phyloP scores from a whole-genome alignment of 2,329 filamentous ascomycete species.

The Beauveria caledonica region DNA sequence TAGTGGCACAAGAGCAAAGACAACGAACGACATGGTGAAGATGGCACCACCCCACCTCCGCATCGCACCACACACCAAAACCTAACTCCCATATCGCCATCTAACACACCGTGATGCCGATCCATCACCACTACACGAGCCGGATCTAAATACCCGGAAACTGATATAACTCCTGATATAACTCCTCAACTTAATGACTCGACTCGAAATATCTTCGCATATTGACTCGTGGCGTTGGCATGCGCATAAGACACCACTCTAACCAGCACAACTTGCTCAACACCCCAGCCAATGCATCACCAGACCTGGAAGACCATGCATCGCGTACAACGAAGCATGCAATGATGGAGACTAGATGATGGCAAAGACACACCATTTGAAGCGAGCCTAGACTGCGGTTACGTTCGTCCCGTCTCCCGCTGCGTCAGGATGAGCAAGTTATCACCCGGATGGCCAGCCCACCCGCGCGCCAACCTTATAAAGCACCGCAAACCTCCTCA shows the following conservation, averaged over 20 bases:
- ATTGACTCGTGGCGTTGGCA: background rate
- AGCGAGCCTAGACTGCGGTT: background rate
- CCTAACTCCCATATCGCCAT: background rate
- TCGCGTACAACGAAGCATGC: background rate
- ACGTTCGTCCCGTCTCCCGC: background rate
- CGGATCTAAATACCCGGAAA: background rate
- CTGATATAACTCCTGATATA: background rate
- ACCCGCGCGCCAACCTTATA: conserved; percentile 1
- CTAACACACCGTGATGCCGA: background rate
- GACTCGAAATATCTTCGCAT: background rate
- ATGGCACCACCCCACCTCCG: background rate
- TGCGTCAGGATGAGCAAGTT: conserved; percentile 28
- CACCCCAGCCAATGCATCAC: background rate
- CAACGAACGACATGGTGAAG: background rate
- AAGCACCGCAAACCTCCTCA: conserved; percentile 10
- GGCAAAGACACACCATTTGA: no score
- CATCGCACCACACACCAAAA: no score
- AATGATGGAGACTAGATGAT: background rate
- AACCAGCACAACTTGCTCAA: background rate
- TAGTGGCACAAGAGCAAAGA: no score
- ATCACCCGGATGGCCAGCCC: conserved; percentile 14
- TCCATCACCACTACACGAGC: background rate
- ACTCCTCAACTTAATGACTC: background rate
- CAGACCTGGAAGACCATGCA: background rate
- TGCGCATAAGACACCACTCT: background rate